phyloP scores from a whole-genome alignment of 352 stramenopile species.

The Globisporangium emineosum region DNA sequence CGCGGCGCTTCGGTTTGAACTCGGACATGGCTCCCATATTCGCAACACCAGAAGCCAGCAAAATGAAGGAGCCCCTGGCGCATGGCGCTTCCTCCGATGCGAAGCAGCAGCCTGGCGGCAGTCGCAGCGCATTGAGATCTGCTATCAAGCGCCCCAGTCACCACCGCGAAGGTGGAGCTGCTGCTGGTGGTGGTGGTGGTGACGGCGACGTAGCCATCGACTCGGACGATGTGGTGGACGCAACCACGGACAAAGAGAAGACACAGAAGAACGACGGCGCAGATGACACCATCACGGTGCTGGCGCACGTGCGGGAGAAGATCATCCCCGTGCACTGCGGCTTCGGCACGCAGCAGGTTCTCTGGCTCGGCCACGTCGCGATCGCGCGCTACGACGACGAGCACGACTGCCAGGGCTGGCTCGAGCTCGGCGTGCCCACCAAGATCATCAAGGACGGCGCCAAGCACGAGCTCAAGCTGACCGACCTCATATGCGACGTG shows the following conservation, averaged over 20 bases:
- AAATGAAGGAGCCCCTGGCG: background rate
- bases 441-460: conserved; percentile 37
- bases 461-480: conserved; percentile 43
- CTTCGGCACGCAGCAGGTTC: conserved; percentile 67
- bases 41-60: conserved; percentile 17
- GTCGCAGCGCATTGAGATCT: background rate
- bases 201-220: background rate
- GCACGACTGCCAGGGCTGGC: conserved; percentile 43
- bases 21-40: background rate
- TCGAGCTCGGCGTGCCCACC: conserved; percentile 44
- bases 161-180: background rate
- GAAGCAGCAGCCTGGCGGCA: background rate
- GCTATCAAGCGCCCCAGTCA: conserved; percentile 3
- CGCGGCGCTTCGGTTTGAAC: background rate
- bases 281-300: conserved; percentile 50
- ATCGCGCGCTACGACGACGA: conserved; percentile 70
- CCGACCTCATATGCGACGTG: conserved; percentile 69
- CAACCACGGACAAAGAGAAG: background rate
- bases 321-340: conserved; percentile 69
- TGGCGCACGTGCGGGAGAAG: conserved; percentile 69
- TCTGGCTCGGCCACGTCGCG: conserved; percentile 68
- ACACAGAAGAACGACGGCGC: conserved; percentile 38
- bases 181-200: background rate
- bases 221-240: background rate
- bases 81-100: background rate